Percentiles rank a stretch among this genome's conserved stretches.
Conservation (phyloP, 2,329 filamentous ascomycete species). For the Capronia coronata region DNA sequence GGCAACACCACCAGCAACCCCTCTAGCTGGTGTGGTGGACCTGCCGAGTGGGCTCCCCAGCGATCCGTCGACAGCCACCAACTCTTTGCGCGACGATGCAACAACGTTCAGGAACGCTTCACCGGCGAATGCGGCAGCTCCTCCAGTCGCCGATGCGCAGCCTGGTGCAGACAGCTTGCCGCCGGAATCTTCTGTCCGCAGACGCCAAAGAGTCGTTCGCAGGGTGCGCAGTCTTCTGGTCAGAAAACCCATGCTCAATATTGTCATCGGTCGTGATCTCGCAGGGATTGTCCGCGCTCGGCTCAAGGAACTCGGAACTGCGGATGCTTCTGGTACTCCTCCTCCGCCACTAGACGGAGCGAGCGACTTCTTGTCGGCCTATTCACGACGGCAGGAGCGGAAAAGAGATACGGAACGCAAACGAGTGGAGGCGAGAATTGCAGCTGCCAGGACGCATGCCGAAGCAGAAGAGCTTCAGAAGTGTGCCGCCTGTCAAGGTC, state of each 20-base stretch:
- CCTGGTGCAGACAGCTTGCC: not conserved
- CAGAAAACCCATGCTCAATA: slow-evolving; percentile 15
- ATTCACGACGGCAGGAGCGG: slow-evolving; percentile 7
- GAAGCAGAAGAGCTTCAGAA: slow-evolving; percentile 12
- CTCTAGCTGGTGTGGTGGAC: not conserved
- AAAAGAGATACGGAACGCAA: slow-evolving; percentile 6
- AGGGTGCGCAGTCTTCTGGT: slow-evolving; percentile 16
- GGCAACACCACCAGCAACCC: slow-evolving; percentile 3
- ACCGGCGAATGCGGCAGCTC: not conserved
- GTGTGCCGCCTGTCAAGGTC: slow-evolving; percentile 10
- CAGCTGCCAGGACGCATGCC: slow-evolving; percentile 9
- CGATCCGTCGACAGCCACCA: not conserved
- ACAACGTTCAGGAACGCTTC: not conserved
- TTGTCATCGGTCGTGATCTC: slow-evolving; percentile 22
- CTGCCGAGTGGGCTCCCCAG: not conserved
- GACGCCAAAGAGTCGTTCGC: slow-evolving; percentile 10
- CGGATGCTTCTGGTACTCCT: not conserved
- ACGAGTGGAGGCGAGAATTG: slow-evolving; percentile 10
- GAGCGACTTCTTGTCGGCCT: slow-evolving; percentile 5
- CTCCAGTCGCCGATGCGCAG: not conserved
- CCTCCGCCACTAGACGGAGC: slow-evolving; percentile 13
- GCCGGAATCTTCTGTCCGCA: slow-evolving; percentile 1
- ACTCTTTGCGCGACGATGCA: not conserved
- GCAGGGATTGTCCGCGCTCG: slow-evolving; percentile 16
- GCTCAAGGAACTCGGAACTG: slow-evolving; percentile 7